Conservation (phyloP, 1,139 yeast genomes). For the Yamadazyma buinensis region DNA sequence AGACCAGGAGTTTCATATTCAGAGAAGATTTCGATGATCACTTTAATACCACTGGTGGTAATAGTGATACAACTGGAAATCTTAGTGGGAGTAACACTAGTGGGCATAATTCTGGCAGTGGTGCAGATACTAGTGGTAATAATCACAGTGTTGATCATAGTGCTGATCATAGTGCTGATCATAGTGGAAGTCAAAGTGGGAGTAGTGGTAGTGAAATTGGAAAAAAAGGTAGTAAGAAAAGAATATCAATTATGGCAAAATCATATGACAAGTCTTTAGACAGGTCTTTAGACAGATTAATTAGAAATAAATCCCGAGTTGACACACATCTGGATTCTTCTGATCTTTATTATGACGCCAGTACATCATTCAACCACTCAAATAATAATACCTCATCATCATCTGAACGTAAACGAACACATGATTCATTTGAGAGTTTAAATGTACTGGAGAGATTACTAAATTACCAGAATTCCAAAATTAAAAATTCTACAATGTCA, state of each 20-base stretch:
- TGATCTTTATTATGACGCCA: neutral
- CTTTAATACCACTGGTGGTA: neutral
- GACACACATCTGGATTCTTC: neutral
- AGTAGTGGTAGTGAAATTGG: neutral
- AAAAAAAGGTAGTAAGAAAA: neutral
- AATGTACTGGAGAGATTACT: constrained; percentile 7
- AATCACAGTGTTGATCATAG: neutral
- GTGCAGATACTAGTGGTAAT: neutral
- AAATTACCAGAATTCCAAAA: constrained; percentile 3
- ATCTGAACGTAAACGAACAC: neutral
- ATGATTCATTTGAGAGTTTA: neutral
- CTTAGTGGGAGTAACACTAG: neutral
- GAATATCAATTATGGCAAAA: neutral
- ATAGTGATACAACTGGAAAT: no score
- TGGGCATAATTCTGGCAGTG: neutral
- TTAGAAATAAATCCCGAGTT: neutral
- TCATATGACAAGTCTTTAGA: neutral
- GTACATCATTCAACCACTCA: neutral
- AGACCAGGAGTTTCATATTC: constrained; percentile 19
- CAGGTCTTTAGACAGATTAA: neutral
- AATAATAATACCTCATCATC: neutral
- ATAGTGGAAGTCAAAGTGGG: neutral
- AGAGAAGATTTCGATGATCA: constrained; percentile 27
- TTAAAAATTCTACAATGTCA: constrained; percentile 9
- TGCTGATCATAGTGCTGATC: neutral